These are phyloP conservation scores for Salvia splendens DNA, from an alignment of 257 asterid genomes.

Conservation along the genomic window DNA sequence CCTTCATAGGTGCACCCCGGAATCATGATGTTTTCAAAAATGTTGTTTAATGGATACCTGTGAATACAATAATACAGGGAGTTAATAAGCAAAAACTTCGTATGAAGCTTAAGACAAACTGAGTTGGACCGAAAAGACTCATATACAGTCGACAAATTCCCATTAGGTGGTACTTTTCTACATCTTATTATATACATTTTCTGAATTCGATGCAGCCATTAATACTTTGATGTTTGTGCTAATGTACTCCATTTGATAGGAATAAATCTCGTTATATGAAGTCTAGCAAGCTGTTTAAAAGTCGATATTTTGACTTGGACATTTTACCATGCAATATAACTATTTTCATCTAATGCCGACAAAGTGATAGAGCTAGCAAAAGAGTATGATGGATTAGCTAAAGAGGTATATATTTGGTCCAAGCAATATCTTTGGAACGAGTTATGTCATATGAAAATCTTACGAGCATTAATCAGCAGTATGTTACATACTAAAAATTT, in stretches of 20 bases:
- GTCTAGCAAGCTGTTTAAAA: not conserved
- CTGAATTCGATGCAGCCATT: not conserved
- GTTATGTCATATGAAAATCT: not conserved
- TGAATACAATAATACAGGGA: slow-evolving; percentile 17
- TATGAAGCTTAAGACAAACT: not conserved
- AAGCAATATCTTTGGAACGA: not conserved
- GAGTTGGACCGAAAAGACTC: not conserved
- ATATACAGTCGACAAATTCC: not conserved
- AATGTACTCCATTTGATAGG: slow-evolving; percentile 5
- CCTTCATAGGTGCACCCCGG: slow-evolving; percentile 57
- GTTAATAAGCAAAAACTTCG: slow-evolving; percentile 19
- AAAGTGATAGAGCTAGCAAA: slow-evolving; percentile 14
- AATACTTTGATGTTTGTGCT: not conserved
- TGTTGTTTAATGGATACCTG: slow-evolving; percentile 28
- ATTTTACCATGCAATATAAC: not conserved
- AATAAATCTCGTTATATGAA: not conserved
- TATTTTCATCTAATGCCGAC: not conserved
- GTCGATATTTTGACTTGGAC: not conserved
- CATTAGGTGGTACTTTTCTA: not conserved
- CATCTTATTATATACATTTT: not conserved
- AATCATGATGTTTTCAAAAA: slow-evolving; percentile 45
- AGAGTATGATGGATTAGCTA: not conserved
- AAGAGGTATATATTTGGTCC: not conserved
- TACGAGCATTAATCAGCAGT: slow-evolving; percentile 5
- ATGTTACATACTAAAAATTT: not conserved